Percentiles rank a stretch among this genome's conserved stretches.
These are phyloP conservation scores for Lagerstroemia speciosa DNA, from an alignment of 345 rosid genomes.

Conservation along the genomic window DNA sequence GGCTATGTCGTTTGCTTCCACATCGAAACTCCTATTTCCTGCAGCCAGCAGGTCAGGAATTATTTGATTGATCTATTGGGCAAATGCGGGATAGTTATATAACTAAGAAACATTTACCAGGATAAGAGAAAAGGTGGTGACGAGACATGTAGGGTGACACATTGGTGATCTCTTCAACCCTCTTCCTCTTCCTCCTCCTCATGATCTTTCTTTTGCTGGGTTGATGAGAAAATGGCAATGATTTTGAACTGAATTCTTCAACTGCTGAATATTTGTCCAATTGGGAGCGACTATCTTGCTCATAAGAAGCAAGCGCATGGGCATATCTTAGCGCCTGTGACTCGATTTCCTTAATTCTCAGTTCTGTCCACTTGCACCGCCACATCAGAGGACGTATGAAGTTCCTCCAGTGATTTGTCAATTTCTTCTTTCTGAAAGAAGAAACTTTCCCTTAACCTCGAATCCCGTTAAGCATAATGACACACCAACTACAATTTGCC, in stretches of 20 bases:
- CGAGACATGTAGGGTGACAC: slow-evolving; percentile 44
- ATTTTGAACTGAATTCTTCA: slow-evolving; percentile 59
- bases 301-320: slow-evolving; percentile 38
- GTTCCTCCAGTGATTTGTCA: slow-evolving; percentile 75
- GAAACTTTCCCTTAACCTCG: slow-evolving; percentile 1
- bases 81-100: neutral
- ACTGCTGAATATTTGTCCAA: slow-evolving; percentile 27
- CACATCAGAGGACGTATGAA: slow-evolving; percentile 80
- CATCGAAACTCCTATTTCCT: slow-evolving; percentile 61
- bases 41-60: slow-evolving; percentile 4
- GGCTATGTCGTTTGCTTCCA: slow-evolving; percentile 40
- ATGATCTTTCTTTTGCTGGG: slow-evolving; percentile 38
- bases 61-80: neutral
- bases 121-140: slow-evolving; percentile 63
- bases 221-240: slow-evolving; percentile 56
- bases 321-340: slow-evolving; percentile 54
- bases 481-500: too few species aligned
- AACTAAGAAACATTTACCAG: slow-evolving; percentile 33
- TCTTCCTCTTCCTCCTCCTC: slow-evolving; percentile 68
- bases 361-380: slow-evolving; percentile 88
- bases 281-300: slow-evolving; percentile 34
- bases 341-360: slow-evolving; percentile 61
- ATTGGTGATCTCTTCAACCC: slow-evolving; percentile 52
- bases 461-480: neutral
- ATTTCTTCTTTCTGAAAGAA: slow-evolving; percentile 61